phyloP scores from a whole-genome alignment of 192 early-diverging fungal genomes.

The Entomortierella lignicola region DNA sequence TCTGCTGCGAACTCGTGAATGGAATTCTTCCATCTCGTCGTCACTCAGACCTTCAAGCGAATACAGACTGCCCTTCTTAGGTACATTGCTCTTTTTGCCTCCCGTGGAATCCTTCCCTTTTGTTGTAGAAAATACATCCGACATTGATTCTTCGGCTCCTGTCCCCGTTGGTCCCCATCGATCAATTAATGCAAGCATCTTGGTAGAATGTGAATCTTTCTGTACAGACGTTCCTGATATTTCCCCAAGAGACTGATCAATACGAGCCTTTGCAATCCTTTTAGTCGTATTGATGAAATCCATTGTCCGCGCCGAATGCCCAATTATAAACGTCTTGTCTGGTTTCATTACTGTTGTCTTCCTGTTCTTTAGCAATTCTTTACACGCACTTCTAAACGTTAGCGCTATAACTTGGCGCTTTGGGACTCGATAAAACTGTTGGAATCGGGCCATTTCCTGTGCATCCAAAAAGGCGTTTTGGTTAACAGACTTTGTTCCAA shows the following conservation, averaged over 20 bases:
- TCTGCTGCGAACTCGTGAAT: neutral
- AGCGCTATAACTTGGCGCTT: slow-evolving; percentile 5
- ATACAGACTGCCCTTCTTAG: neutral
- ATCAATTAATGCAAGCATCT: slow-evolving; percentile 24
- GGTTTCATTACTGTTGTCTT: neutral
- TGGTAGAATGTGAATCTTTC: slow-evolving; percentile 16
- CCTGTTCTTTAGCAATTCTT: neutral
- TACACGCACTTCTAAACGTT: slow-evolving; percentile 7
- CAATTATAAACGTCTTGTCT: slow-evolving; percentile 10
- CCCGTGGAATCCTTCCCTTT: neutral
- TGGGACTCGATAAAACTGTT: slow-evolving; percentile 9
- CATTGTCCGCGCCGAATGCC: slow-evolving; percentile 29
- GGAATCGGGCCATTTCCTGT: slow-evolving; percentile 22
- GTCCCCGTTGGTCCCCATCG: slow-evolving; percentile 9
- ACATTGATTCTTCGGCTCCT: neutral
- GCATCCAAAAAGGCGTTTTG: slow-evolving; percentile 6
- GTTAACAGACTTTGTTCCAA: neutral
- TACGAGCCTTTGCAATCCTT: slow-evolving; percentile 7
- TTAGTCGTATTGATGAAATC: slow-evolving; percentile 12
- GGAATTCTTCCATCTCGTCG: slow-evolving; percentile 6
- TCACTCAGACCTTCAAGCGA: slow-evolving; percentile 2
- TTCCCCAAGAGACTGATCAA: slow-evolving; percentile 3
- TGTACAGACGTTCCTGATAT: neutral
- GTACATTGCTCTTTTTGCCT: neutral
- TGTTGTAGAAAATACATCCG: neutral